A percentile compares a stretch with the other conserved stretches of the same genome.
Evolutionary conservation across 2,329 filamentous ascomycete species (phyloP).

Genomic region (Atkinsonella texensis): DNA sequence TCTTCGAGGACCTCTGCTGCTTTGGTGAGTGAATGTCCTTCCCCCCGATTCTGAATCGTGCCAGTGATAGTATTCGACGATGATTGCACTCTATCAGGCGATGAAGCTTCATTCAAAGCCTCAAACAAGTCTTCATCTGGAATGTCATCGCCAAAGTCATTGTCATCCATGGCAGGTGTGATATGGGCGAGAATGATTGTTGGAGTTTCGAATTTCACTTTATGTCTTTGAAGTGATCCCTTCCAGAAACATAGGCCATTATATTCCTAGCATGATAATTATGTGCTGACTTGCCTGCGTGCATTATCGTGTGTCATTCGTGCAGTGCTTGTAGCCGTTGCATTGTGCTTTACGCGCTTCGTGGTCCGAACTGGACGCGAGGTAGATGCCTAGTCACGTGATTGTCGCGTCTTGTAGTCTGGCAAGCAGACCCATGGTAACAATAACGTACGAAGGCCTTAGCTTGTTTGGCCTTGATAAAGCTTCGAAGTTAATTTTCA

Average conservation of each 20-base stretch:
- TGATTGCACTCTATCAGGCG: slow-evolving; percentile 13
- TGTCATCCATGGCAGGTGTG: slow-evolving; percentile 34
- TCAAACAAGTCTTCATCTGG: slow-evolving; percentile 54
- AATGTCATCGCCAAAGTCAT: slow-evolving; percentile 53
- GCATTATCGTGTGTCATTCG: background rate
- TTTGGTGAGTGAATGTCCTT: background rate
- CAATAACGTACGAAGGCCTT: too few relatives aligned
- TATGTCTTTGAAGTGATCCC: background rate
- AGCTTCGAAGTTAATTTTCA: background rate
- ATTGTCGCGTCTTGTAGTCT: background rate
- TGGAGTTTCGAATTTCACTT: background rate
- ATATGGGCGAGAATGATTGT: background rate
- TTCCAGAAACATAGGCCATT: background rate
- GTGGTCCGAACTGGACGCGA: slow-evolving; percentile 14
- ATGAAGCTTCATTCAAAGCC: slow-evolving; percentile 40
- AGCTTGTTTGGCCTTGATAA: background rate
- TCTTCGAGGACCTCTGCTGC: slow-evolving; percentile 36
- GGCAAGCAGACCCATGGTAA: too few relatives aligned
- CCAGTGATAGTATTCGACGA: background rate
- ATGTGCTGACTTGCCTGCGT: background rate
- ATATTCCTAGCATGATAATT: background rate
- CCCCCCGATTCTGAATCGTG: background rate
- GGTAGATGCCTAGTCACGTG: slow-evolving; percentile 19
- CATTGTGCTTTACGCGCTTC: slow-evolving; percentile 6
- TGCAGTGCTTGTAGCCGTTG: background rate